Evolutionary conservation across 2,329 filamentous ascomycete genomes (phyloP), one percentile per base, ranked within the genome.

Genomic region (Fusarium albidum): DNA sequence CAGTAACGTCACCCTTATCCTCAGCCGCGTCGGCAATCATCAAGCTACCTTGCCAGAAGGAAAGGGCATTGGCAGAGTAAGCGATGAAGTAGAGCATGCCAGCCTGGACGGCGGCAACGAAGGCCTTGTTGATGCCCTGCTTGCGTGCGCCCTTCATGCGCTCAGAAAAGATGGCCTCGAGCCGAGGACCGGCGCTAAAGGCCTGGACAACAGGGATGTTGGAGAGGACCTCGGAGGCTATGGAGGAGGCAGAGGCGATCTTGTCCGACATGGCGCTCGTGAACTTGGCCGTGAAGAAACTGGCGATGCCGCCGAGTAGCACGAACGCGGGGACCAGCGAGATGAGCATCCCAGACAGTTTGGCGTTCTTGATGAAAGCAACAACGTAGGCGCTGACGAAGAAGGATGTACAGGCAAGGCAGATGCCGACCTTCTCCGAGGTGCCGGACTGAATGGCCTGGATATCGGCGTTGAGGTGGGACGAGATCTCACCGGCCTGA

Each of bases 361-460:
- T 77, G 13, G 81, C 76, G 61, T 88, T 79, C 63, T 87, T 85
- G 67, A 85, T 82, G 58, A 90, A 90, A 2, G 86, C 85, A 13
- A 90, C 82, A 5, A 86, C 76, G 56, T 88, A 90, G 4, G 86
- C 83, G 0, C 87, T 85, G 46, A 89, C 67, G 65, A 90, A 90
- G 69, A 89, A 90, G 3, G 84, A 84, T 9, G 83, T 69, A 43
- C 81, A 85, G 18, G 81, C 79, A 5, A 90, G 76, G 59, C 82
- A 81, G 28, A 89, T 82, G 44, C 87, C 87, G 13, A 89, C 86
- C 68, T 91, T 91, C 70, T 90, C 88, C 2, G 84, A 86, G 0
- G 87, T 89, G 12, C 88, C 88, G 0, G 82, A 80, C 64, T 88
- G 87, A 44, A 91, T 84, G 1, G 83, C 81, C 52, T 86, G 82